Percentiles rank a stretch among this genome's conserved stretches.
Conservation (phyloP, 148 eudicot genomes). For the Polygonum maritimum region DNA sequence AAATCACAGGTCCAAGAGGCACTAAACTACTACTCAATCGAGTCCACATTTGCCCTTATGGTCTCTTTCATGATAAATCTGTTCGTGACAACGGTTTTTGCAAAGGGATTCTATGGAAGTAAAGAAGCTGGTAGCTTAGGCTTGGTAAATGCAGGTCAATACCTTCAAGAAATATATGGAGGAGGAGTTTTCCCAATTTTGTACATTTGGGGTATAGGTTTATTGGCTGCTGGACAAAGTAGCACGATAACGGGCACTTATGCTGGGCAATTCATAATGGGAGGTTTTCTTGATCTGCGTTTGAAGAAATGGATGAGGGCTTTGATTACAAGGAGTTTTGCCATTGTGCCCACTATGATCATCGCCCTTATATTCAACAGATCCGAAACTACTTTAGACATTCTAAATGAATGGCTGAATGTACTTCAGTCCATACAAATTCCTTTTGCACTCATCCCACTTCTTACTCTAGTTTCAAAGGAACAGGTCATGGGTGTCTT, state of each 20-base stretch:
- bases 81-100: constrained; percentile 76
- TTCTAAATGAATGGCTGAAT: constrained; percentile 80
- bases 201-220: constrained; percentile 90
- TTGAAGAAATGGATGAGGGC: constrained; percentile 76
- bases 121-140: constrained; percentile 58
- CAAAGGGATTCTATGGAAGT: constrained; percentile 70
- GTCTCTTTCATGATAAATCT: constrained; percentile 68
- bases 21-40: constrained; percentile 68
- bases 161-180: constrained; percentile 63
- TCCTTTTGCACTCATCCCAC: constrained; percentile 84
- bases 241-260: constrained; percentile 91
- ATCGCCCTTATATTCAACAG: constrained; percentile 61
- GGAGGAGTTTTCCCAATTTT: constrained; percentile 67
- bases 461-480: constrained; percentile 64
- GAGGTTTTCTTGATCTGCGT: constrained; percentile 67
- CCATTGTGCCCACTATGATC: constrained; percentile 76
- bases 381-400: constrained; percentile 61
- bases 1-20: constrained; percentile 73
- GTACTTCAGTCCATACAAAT: constrained; percentile 84
- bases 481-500: constrained; percentile 69
- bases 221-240: constrained; percentile 89
- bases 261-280: constrained; percentile 89
- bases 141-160: constrained; percentile 71
- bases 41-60: constrained; percentile 54
- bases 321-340: constrained; percentile 77